A percentile compares a stretch with the other conserved stretches of the same genome.
Conservation (phyloP, 2,329 filamentous ascomycete species). For the Colletotrichum filicis region DNA sequence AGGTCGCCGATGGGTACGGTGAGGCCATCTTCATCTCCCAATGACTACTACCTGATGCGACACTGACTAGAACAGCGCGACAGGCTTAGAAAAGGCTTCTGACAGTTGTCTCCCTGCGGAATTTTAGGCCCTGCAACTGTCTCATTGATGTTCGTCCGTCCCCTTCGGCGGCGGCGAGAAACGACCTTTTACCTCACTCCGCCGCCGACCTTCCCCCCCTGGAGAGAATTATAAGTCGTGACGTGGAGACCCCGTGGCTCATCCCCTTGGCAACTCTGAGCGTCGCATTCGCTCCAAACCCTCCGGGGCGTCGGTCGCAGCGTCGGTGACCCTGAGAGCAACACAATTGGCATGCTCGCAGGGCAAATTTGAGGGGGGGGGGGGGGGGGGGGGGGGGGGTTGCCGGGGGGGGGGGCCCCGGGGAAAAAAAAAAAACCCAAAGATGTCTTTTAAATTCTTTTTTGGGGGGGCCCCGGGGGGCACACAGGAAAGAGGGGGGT, state of each 20-base stretch:
- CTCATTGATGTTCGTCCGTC: neutral
- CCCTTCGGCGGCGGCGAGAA: neutral
- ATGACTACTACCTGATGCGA: neutral
- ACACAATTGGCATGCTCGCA: neutral
- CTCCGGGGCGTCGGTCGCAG: neutral
- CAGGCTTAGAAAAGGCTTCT: too few species aligned
- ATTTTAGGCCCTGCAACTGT: neutral
- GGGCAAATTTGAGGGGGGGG: neutral
- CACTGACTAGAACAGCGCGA: neutral
- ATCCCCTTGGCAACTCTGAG: constrained; percentile 28
- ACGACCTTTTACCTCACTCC: neutral
- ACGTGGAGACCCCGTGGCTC: constrained; percentile 24
- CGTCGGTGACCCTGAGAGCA: neutral
- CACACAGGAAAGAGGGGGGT: too few species aligned
- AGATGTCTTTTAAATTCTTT: too few species aligned
- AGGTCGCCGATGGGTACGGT: constrained; percentile 15
- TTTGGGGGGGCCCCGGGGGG: too few species aligned
- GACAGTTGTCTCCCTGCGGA: neutral
- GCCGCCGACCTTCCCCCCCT: neutral
- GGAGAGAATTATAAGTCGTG: neutral
- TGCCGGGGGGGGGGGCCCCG: too few species aligned
- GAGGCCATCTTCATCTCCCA: constrained; percentile 7
- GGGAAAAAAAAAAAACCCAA: too few species aligned
- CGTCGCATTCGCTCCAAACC: constrained; percentile 26
- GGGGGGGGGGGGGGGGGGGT: too few species aligned